phyloP scores from a whole-genome alignment of 2,329 filamentous ascomycete genomes.

The Xylariaceae sp. region DNA sequence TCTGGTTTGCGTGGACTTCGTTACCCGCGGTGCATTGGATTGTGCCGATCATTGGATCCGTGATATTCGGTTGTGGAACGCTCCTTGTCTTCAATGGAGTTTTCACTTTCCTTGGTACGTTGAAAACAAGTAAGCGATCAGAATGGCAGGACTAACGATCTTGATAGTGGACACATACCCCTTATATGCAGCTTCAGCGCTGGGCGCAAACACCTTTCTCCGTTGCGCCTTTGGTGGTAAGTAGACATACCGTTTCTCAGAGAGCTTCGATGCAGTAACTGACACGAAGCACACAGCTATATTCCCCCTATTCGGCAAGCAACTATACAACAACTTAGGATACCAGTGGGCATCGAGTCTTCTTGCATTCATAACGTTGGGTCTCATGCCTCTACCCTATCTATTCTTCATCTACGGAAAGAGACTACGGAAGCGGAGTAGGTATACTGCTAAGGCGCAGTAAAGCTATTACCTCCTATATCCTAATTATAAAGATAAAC shows the following conservation, averaged over 20 bases:
- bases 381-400: conserved; percentile 60
- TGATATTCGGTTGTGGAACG: conserved; percentile 64
- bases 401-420: conserved; percentile 59
- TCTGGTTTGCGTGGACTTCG: conserved; percentile 85
- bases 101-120: conserved; percentile 76
- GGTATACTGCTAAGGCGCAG: conserved; percentile 9
- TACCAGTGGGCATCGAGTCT: conserved; percentile 64
- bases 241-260: conserved; percentile 25
- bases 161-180: conserved; percentile 67
- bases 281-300: conserved; percentile 45
- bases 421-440: conserved; percentile 47
- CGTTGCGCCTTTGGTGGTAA: conserved; percentile 68
- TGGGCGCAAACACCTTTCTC: conserved; percentile 79
- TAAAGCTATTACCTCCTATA: too few species aligned
- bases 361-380: conserved; percentile 55
- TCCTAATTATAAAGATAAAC: too few species aligned
- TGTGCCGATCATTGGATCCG: conserved; percentile 66
- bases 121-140: not conserved
- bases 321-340: conserved; percentile 65
- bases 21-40: conserved; percentile 72
- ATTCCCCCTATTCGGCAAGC: conserved; percentile 70
- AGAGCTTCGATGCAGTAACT: conserved; percentile 13
- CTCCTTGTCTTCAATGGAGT: conserved; percentile 77
- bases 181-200: conserved; percentile 66
- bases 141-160: conserved; percentile 7